Conservation (phyloP, 441 rosid species). For the Populus hybrid region DNA sequence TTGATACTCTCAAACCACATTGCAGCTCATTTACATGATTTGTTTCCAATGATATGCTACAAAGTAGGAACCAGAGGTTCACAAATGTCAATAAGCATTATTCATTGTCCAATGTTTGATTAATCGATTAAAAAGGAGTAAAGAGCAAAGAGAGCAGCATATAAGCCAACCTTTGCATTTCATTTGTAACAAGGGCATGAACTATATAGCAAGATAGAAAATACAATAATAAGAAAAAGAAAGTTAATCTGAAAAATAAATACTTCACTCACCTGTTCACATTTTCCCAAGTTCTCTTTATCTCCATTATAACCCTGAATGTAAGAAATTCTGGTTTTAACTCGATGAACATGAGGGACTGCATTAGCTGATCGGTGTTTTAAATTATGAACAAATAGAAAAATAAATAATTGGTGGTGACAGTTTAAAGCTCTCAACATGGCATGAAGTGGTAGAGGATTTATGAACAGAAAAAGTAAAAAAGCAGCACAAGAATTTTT, state of each 20-base stretch:
- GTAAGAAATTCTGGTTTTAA: conserved; percentile 7
- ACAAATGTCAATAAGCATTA: background rate
- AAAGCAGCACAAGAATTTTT: background rate
- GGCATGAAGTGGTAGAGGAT: background rate
- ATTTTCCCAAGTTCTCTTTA: conserved; percentile 78
- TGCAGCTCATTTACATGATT: background rate
- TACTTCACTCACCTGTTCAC: conserved; percentile 69
- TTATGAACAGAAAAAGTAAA: background rate
- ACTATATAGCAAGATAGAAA: background rate
- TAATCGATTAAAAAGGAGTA: background rate
- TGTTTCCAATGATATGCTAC: background rate
- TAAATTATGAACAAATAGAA: background rate
- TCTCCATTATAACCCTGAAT: conserved; percentile 72
- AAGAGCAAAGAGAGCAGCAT: background rate
- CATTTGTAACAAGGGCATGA: background rate
- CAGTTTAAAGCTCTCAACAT: background rate
- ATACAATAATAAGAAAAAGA: background rate
- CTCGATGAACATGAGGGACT: background rate
- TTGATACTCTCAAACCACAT: conserved; percentile 1
- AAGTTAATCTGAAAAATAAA: conserved; percentile 3
- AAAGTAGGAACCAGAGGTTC: background rate
- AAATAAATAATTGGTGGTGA: background rate
- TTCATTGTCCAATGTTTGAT: background rate
- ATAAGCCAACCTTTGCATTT: background rate
- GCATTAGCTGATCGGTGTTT: background rate